Evolutionary conservation across 352 stramenopile genomes (phyloP), one percentile per base, ranked within the genome.

Genomic region (Phytophthora constricta): DNA sequence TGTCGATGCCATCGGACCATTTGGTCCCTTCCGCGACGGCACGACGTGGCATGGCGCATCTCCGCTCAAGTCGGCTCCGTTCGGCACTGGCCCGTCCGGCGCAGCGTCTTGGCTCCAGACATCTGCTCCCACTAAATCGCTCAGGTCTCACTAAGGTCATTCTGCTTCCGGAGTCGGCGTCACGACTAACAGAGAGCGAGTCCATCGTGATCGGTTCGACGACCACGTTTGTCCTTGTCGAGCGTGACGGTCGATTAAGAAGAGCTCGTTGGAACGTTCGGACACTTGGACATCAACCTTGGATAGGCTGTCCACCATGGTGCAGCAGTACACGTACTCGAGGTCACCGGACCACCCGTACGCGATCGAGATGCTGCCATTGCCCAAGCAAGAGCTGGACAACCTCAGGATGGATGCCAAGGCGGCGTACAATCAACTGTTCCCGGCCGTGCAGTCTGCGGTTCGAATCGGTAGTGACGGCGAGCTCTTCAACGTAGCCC

Each of bases 271-370:
- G 4, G 11, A 42, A 42, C 34, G 41, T 47, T 47, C 16, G 41
- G 22, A 47, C 41, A 47, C 41, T 47, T 14, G 10, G 37, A 42
- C 54, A 26, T 46, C 43, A 37, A 25, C 10, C 47, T 31, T 26
- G n/a, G 10, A 16, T 25, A 39, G 39, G 11, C 19, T 23, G 22
- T 9, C 39, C 39, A 60, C 20, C 14, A 74, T 74, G 67, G 47
- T 62, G 65, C 70, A 59, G 34, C 65, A 70, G 23, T 86, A 86
- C 61, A 58, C 65, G 46, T 86, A 84, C 64, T 84, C 78, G 33
- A 60, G 76, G 45, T 79, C 69, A 16, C 66, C 75, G 4, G 75
- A 84, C 59, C 75, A 86, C 47, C 78, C 78, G 55, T 86, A 84
- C 39, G 78, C 78, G 27, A 26, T 80, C 27, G 76, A 83, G 46